Evolutionary conservation across 2,329 filamentous ascomycete genomes (phyloP), one percentile per base, ranked within the genome.

Genomic region (Hymenoscyphus fructigenus): DNA sequence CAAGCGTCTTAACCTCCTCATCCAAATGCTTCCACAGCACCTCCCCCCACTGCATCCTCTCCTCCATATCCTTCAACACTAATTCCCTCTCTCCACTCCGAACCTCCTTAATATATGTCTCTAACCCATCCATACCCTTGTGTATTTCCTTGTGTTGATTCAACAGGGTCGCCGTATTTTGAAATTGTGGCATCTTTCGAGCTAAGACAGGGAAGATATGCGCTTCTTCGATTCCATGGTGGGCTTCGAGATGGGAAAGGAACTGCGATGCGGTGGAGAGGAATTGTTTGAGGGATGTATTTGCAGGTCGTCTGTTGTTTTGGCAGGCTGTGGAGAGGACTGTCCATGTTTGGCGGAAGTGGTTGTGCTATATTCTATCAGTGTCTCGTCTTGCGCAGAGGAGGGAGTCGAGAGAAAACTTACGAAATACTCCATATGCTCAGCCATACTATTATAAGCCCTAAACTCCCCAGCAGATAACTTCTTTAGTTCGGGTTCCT

Each of bases 21-120:
- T 95, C 91, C 66, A 97, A 79, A 82, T 97, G 93, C 73, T 80
- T 81, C 91, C 92, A 94, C 59, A 97, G 76, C 68, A 96, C 91
- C 10, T 82, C 81, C 12, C 91, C 91, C 85, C 93, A 97, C 4
- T 77, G 77, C 76, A 96, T 91, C 87, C 96, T 88, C 72, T 91
- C 83, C 41, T 77, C 80, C 76, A 97, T 75, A 72, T 87, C 85
- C 17, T 63, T 68, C 73, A 86, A 74, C 66, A 84, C 81, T 57
- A 89, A 78, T 64, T 87, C 84, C 36, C 74, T 80, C 80, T 93
- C 88, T 0, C 91, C 87, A 14, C 75, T 78, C 66, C 80, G 82
- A 74, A 90, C 92, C 56, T 77, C 79, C 36, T 80, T 75, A 15
- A 96, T 76, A 76, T 94, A 95, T 20, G 79, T 81, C 74, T 88